Evolutionary conservation across 2,329 filamentous ascomycete species (phyloP).

Genomic region (Aureobasidium sp.): DNA sequence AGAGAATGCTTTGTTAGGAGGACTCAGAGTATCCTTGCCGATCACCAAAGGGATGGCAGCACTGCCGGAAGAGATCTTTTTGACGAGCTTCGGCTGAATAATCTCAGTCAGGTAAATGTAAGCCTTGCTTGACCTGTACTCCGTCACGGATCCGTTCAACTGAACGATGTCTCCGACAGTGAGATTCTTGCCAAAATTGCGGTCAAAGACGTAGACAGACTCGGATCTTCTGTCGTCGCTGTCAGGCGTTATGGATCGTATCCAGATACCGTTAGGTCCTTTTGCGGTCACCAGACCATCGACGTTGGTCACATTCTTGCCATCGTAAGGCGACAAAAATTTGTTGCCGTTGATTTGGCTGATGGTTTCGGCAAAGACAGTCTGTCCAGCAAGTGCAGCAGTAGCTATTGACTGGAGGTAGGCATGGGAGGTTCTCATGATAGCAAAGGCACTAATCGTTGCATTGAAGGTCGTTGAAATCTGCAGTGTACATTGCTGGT

Average conservation of each 20-base stretch:
- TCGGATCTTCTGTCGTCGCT: constrained; percentile 53
- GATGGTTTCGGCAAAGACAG: constrained; percentile 19
- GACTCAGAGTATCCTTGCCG: constrained; percentile 49
- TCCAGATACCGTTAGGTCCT: constrained; percentile 54
- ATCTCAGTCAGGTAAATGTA: constrained; percentile 62
- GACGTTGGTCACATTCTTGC: constrained; percentile 51
- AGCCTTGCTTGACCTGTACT: constrained; percentile 50
- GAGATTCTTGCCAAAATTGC: constrained; percentile 44
- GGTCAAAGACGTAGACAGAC: constrained; percentile 58
- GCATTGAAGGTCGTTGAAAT: not conserved
- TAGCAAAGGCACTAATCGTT: too few relatives aligned
- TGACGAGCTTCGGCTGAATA: constrained; percentile 47
- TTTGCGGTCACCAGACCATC: constrained; percentile 60
- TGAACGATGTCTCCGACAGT: constrained; percentile 57
- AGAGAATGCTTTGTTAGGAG: constrained; percentile 56
- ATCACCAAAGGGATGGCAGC: constrained; percentile 53
- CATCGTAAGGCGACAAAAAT: constrained; percentile 56
- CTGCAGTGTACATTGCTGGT: not conserved
- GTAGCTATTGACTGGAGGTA: not conserved
- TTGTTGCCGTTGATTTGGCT: constrained; percentile 57
- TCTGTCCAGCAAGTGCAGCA: not conserved
- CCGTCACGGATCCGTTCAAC: constrained; percentile 53
- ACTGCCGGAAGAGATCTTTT: constrained; percentile 48
- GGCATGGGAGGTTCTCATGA: not conserved
- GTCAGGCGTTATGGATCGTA: constrained; percentile 55